phyloP scores from a whole-genome alignment of 495 filamentous ascomycete genomes.

The Penicillium silybi region DNA sequence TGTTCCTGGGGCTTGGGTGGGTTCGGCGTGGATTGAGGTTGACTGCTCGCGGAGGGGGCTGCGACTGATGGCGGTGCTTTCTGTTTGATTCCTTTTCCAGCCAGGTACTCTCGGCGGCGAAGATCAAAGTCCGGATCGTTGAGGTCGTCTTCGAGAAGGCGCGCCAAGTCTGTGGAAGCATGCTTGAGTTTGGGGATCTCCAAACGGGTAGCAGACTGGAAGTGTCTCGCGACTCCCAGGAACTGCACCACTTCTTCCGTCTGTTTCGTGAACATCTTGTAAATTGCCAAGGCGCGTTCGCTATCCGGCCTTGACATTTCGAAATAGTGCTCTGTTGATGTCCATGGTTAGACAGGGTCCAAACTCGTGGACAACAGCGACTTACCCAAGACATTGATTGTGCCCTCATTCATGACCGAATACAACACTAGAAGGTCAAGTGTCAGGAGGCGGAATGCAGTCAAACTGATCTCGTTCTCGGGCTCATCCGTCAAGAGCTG shows the following conservation, averaged over 20 bases:
- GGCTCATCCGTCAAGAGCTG: slow-evolving; percentile 83
- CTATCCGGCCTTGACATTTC: slow-evolving; percentile 96
- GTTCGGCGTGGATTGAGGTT: slow-evolving; percentile 23
- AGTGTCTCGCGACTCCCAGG: slow-evolving; percentile 78
- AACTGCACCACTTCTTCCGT: slow-evolving; percentile 92
- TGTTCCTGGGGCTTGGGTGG: slow-evolving; percentile 17
- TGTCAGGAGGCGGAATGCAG: slow-evolving; percentile 89
- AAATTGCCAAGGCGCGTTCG: slow-evolving; percentile 85
- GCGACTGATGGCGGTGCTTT: slow-evolving; percentile 15
- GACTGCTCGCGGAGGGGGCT: slow-evolving; percentile 17
- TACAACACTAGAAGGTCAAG: slow-evolving; percentile 88
- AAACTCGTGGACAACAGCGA: background rate
- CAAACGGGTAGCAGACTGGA: slow-evolving; percentile 84
- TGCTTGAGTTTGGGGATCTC: slow-evolving; percentile 98
- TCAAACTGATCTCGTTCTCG: slow-evolving; percentile 96
- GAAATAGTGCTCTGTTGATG: slow-evolving; percentile 79
- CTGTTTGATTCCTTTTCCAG: slow-evolving; percentile 65
- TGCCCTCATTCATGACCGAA: slow-evolving; percentile 93
- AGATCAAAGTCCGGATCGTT: slow-evolving; percentile 96
- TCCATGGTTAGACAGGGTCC: slow-evolving; percentile 17
- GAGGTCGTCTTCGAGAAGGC: slow-evolving; percentile 89
- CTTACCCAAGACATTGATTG: slow-evolving; percentile 94
- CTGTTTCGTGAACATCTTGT: slow-evolving; percentile 87
- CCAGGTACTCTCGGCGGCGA: slow-evolving; percentile 85
- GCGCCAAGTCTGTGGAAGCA: slow-evolving; percentile 84